Percentiles rank a stretch among this genome's conserved stretches.
Conservation (phyloP, 495 filamentous ascomycete species). For the Xylaria curta region DNA sequence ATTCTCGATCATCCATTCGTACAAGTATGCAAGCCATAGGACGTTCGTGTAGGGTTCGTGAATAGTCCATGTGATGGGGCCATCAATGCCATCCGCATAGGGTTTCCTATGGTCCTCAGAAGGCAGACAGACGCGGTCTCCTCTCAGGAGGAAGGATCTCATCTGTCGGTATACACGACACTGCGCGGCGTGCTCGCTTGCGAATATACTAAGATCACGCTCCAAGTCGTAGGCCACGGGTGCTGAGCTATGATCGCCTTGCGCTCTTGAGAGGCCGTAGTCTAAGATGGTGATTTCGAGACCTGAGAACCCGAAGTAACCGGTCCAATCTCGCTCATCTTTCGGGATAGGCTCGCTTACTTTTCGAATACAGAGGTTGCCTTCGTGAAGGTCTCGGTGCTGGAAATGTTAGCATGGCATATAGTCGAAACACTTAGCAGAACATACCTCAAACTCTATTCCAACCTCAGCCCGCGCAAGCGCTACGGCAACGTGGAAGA, state of each 20-base stretch:
- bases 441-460: slow-evolving; percentile 72
- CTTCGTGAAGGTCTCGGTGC: slow-evolving; percentile 89
- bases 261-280: slow-evolving; percentile 82
- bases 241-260: slow-evolving; percentile 36
- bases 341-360: slow-evolving; percentile 46
- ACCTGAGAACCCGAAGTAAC: slow-evolving; percentile 69
- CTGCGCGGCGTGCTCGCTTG: slow-evolving; percentile 53
- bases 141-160: slow-evolving; percentile 53
- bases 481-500: slow-evolving; percentile 79
- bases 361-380: slow-evolving; percentile 79
- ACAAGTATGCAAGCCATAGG: slow-evolving; percentile 60
- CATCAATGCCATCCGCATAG: slow-evolving; percentile 41
- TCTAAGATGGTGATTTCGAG: slow-evolving; percentile 86
- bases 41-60: slow-evolving; percentile 60
- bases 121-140: slow-evolving; percentile 41
- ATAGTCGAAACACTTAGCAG: neutral
- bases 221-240: slow-evolving; percentile 59
- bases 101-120: slow-evolving; percentile 44
- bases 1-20: slow-evolving; percentile 47
- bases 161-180: slow-evolving; percentile 59
- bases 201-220: slow-evolving; percentile 58
- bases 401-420: slow-evolving; percentile 37
- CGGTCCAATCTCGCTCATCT: slow-evolving; percentile 41
- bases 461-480: slow-evolving; percentile 77
- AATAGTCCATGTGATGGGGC: slow-evolving; percentile 47